Percentiles rank a stretch among this genome's conserved stretches.
phyloP scores from a whole-genome alignment of 768 basidiomycete genomes.

The Tulasnella sp. region DNA sequence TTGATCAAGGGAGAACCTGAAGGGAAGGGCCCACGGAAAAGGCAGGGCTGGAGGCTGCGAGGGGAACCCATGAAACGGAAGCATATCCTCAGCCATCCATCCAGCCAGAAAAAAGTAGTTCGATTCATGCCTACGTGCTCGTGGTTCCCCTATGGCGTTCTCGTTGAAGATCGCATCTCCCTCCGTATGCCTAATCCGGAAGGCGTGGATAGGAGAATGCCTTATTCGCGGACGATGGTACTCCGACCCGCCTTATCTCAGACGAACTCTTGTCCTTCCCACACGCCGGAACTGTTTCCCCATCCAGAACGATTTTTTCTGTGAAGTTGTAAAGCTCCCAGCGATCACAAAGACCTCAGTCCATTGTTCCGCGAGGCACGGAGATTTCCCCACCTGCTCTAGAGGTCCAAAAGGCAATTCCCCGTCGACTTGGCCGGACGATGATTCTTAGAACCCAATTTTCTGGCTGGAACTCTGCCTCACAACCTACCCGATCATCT shows the following conservation, averaged over 20 bases:
- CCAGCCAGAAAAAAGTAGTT: background rate
- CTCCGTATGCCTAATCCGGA: background rate
- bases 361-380: no score
- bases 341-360: background rate
- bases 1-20: background rate
- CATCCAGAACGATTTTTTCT: no score
- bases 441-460: no score
- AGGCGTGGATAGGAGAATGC: background rate
- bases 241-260: background rate
- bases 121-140: background rate
- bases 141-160: background rate
- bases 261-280: background rate
- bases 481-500: no score
- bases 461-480: no score
- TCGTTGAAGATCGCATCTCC: background rate
- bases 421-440: no score
- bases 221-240: background rate
- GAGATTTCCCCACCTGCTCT: no score
- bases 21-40: background rate
- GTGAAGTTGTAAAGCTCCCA: background rate
- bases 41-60: no score
- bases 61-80: background rate
- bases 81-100: background rate
- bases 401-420: no score
- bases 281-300: no score